A percentile compares a stretch with the other conserved stretches of the same genome.
Evolutionary conservation across 768 basidiomycete genomes (phyloP).

Genomic region (Grammothele lineata): DNA sequence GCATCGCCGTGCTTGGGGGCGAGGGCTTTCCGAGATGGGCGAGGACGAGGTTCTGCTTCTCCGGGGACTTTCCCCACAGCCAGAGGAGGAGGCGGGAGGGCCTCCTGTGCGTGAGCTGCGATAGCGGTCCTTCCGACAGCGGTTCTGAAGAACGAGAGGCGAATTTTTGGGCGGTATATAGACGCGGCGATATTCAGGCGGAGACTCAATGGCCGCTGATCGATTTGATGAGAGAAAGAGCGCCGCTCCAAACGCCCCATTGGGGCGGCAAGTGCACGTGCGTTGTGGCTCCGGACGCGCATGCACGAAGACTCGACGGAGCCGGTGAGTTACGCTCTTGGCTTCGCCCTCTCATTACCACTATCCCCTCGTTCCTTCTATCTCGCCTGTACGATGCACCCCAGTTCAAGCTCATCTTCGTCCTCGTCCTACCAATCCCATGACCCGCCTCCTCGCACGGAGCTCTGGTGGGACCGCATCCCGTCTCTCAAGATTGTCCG

Average conservation of each 20-base stretch:
- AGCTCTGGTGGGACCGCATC: slow-evolving; percentile 18
- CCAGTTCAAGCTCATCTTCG: too few relatives aligned
- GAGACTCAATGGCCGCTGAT: neutral
- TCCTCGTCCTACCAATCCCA: slow-evolving; percentile 4
- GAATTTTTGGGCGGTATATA: slow-evolving; percentile 1
- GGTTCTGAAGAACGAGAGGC: too few relatives aligned
- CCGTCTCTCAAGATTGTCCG: slow-evolving; percentile 23
- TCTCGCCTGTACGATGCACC: neutral
- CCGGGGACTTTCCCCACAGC: slow-evolving; percentile 97
- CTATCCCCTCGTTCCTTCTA: neutral
- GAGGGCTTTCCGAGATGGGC: slow-evolving; percentile 65
- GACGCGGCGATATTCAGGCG: neutral
- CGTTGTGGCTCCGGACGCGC: too few relatives aligned
- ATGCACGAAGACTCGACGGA: neutral
- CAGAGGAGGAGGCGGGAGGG: slow-evolving; percentile 36
- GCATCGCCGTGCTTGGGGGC: slow-evolving; percentile 64
- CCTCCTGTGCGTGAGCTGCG: slow-evolving; percentile 78
- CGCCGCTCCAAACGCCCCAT: neutral
- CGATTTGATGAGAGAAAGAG: too few relatives aligned
- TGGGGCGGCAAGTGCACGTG: neutral
- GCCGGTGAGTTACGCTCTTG: too few relatives aligned
- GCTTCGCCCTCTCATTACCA: too few relatives aligned
- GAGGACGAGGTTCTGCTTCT: slow-evolving; percentile 63
- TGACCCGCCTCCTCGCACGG: slow-evolving; percentile 7
- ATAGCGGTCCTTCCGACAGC: slow-evolving; percentile 66